Conservation (phyloP, 805 yeast genomes). For the Pichia insulana region DNA sequence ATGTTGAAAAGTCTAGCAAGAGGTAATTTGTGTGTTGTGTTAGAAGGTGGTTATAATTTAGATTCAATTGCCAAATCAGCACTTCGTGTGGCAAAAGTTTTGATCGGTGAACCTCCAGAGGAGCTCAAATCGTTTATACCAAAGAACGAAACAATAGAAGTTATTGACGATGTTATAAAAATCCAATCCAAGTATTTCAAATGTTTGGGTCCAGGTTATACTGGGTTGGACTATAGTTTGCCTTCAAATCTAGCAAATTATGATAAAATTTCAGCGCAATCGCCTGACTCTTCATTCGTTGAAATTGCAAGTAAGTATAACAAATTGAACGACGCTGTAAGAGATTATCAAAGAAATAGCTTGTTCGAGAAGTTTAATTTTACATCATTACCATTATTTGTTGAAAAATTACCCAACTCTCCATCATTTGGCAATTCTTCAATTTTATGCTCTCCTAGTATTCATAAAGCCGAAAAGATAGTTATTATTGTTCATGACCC, state of each 20-base stretch:
- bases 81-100: conserved; percentile 79
- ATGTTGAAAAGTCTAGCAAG: conserved; percentile 77
- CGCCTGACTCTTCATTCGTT: conserved; percentile 31
- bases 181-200: conserved; percentile 85
- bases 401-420: conserved; percentile 33
- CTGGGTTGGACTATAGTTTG: conserved; percentile 26
- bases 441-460: conserved; percentile 61
- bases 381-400: conserved; percentile 55
- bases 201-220: conserved; percentile 62
- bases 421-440: conserved; percentile 46
- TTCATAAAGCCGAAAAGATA: conserved; percentile 55
- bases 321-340: conserved; percentile 62
- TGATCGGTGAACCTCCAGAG: conserved; percentile 94
- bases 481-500: conserved; percentile 81
- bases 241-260: conserved; percentile 25
- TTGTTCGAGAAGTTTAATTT: conserved; percentile 49
- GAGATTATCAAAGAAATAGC: conserved; percentile 58
- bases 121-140: conserved; percentile 59
- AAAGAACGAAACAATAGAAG: conserved; percentile 65
- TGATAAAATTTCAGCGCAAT: conserved; percentile 32
- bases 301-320: conserved; percentile 34
- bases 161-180: conserved; percentile 70
- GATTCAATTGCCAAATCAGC: conserved; percentile 89
- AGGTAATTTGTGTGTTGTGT: conserved; percentile 80
- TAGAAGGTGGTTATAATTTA: conserved; percentile 95